Conservation (phyloP, 108 stramenopile species). For the Cyclostephanos invisitatus region DNA sequence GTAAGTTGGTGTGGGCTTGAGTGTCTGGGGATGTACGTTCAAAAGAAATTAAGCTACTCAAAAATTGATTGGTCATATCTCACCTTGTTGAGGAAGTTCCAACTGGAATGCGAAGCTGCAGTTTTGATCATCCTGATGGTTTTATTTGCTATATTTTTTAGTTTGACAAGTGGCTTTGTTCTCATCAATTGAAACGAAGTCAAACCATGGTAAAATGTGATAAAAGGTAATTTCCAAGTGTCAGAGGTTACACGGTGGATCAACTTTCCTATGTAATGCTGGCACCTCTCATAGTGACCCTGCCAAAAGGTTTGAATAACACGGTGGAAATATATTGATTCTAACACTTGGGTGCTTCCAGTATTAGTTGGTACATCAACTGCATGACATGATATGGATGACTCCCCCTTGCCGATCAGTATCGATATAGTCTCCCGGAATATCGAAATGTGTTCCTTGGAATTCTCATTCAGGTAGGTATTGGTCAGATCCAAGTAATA, state of each 20-base stretch:
- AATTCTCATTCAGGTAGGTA: not conserved
- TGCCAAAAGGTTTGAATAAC: conserved; percentile 20
- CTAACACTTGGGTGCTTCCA: not conserved
- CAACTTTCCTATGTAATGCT: conserved; percentile 8
- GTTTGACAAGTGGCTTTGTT: not conserved
- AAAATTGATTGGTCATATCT: not conserved
- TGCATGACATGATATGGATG: not conserved
- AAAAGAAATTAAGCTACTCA: not conserved
- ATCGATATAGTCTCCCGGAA: conserved; percentile 22
- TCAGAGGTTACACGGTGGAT: not conserved
- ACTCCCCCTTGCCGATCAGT: conserved; percentile 20
- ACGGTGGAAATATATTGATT: conserved; percentile 10
- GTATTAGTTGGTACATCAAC: not conserved
- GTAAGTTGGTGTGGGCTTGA: too few species aligned
- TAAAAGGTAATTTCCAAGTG: not conserved
- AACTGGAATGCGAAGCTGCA: conserved; percentile 2
- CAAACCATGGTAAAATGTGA: not conserved
- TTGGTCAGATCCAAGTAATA: conserved; percentile 20
- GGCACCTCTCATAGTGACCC: conserved; percentile 21
- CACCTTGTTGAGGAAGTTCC: conserved; percentile 9
- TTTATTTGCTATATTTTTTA: not conserved
- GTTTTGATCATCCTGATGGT: not conserved
- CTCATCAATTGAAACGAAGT: conserved; percentile 5
- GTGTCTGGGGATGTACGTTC: too few species aligned
- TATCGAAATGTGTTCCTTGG: not conserved